Evolutionary conservation across 352 stramenopile genomes (phyloP), one percentile per base, ranked within the genome.

Genomic region (Globisporangium nunn): DNA sequence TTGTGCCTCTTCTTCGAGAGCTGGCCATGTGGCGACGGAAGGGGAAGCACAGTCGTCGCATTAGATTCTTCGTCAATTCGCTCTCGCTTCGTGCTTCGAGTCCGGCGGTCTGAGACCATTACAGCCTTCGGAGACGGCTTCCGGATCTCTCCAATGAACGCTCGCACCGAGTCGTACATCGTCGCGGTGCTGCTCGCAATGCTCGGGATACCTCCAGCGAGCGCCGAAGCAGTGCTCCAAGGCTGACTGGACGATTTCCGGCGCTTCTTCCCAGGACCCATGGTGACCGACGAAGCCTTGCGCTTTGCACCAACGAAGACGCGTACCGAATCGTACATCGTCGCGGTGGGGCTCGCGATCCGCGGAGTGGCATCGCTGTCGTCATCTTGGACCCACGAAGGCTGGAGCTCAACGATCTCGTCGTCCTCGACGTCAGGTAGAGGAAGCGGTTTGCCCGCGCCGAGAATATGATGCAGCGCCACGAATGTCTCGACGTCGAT

Each of bases 401-500:
- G 47, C 44, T 30, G n/a, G 30, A 15, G 11, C 15, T 52, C 33
- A 30, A 30, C 15, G 23, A 33, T 30, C n/a, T 29, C 23, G n/a
- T 45, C 23, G 44, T 31, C 18, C 18, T 43, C 45, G 2, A 52
- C n/a, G 6, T 30, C 33, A 6, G 33, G 54, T 23, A 35, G 44
- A 18, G 52, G 45, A 23, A 54, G 29, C 31, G 51, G 45, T 15
- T 39, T 28, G 29, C 28, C 47, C 2, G 11, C 47, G 29, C 47
- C 47, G 29, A 59, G 50, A 28, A 59, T 50, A 8, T 48, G 37
- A 14, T 59, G 28, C 23, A 59, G 45, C 33, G 39, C 37, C 7
- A 28, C 23, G 35, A 54, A 59, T 23, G 46, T 59, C 54, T 59
- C 54, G 46, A 40, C 23, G 33, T 59, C 54, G 28, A 59, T 40